Percentiles rank a stretch among this genome's conserved stretches.
Conservation (phyloP, 805 yeast species). For the Deakozyma indianensis region DNA sequence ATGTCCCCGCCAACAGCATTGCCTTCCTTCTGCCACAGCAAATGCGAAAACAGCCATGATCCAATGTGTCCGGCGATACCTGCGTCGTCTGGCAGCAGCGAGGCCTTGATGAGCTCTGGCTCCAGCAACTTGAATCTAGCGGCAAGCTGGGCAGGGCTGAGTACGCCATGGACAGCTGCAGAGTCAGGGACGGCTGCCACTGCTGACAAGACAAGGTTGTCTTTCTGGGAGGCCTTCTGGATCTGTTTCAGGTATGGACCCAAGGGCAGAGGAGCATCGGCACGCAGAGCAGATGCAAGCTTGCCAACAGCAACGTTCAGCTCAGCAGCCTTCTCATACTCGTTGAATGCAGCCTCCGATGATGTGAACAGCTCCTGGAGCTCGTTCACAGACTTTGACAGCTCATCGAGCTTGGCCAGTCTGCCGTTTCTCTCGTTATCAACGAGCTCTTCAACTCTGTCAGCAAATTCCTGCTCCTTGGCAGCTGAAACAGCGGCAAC, state of each 20-base stretch:
- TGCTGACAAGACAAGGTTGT: conserved; percentile 36
- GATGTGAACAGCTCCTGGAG: conserved; percentile 29
- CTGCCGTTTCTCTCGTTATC: conserved; percentile 70
- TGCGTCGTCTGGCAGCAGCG: conserved; percentile 87
- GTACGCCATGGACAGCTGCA: conserved; percentile 38
- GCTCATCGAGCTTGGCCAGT: conserved; percentile 49
- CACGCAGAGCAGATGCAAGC: conserved; percentile 27
- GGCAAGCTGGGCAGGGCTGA: conserved; percentile 64
- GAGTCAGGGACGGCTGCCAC: conserved; percentile 32
- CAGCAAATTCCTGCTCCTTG: conserved; percentile 53
- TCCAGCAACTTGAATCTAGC: conserved; percentile 67
- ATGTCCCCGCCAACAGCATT: conserved; percentile 69
- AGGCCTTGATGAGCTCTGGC: conserved; percentile 79
- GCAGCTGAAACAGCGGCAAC: conserved; percentile 51
- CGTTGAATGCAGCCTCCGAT: conserved; percentile 25
- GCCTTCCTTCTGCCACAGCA: conserved; percentile 69
- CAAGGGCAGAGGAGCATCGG: conserved; percentile 26
- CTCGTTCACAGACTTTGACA: conserved; percentile 42
- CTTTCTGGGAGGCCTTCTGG: conserved; percentile 27
- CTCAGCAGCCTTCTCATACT: conserved; percentile 26
- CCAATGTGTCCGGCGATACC: conserved; percentile 87
- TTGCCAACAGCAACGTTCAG: conserved; percentile 31
- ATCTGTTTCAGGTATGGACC: conserved; percentile 20
- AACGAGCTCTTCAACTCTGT: conserved; percentile 40
- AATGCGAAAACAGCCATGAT: conserved; percentile 60